A percentile compares a stretch with the other conserved stretches of the same genome.
Conservation (phyloP, 768 basidiomycete species). For the Trametes villosa region DNA sequence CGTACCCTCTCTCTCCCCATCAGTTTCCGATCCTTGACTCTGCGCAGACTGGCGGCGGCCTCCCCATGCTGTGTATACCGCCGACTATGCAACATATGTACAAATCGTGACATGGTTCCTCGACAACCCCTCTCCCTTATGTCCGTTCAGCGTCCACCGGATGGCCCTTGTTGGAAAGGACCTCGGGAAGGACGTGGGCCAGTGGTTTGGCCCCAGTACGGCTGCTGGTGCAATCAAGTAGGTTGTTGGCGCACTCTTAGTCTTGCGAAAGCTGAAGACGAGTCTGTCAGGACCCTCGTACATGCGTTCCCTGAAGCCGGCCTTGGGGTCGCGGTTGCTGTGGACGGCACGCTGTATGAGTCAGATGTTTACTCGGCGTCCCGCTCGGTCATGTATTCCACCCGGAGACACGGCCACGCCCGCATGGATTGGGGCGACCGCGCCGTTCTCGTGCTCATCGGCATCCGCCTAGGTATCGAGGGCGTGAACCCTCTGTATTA, state of each 20-base stretch:
- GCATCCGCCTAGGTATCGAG: conserved; percentile 86
- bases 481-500: conserved; percentile 96
- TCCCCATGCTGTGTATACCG: conserved; percentile 56
- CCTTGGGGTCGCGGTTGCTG: conserved; percentile 80
- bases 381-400: conserved; percentile 28
- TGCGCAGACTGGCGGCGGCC: conserved; percentile 86
- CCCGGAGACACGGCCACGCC: conserved; percentile 19
- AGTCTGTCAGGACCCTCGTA: conserved; percentile 63
- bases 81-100: conserved; percentile 84
- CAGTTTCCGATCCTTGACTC: not conserved
- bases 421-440: conserved; percentile 70
- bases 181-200: conserved; percentile 92
- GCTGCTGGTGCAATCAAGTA: conserved; percentile 97
- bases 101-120: conserved; percentile 95
- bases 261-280: not conserved
- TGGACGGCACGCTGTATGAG: conserved; percentile 80
- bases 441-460: conserved; percentile 85
- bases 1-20: conserved; percentile 28
- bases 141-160: conserved; percentile 93
- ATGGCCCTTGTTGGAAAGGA: conserved; percentile 96
- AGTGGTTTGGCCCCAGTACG: conserved; percentile 98
- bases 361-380: conserved; percentile 87
- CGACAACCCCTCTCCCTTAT: conserved; percentile 80
- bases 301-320: conserved; percentile 79
- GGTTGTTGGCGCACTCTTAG: conserved; percentile 11